phyloP scores from a whole-genome alignment of 164 flowering plant genomes.

The Vitis riparia region DNA sequence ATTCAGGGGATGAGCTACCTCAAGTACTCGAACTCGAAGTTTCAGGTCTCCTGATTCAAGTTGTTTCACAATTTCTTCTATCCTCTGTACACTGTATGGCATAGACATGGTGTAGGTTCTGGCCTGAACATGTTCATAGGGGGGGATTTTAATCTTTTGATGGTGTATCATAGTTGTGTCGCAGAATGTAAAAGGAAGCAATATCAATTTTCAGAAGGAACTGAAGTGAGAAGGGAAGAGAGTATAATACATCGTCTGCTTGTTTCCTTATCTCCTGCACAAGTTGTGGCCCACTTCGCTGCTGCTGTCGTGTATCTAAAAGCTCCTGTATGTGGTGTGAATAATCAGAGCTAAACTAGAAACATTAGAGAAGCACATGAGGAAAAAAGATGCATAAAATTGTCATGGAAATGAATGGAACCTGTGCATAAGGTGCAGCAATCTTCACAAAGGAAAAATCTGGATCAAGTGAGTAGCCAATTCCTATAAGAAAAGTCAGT shows the following conservation, averaged over 20 bases:
- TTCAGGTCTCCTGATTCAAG: constrained; percentile 89
- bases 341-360: neutral
- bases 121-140: constrained; percentile 50
- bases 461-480: constrained; percentile 79
- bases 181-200: too few relatives aligned
- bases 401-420: constrained; percentile 12
- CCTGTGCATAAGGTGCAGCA: constrained; percentile 99
- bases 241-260: constrained; percentile 49
- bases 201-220: constrained; percentile 2
- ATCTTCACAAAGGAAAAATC: constrained; percentile 85
- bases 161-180: too few relatives aligned
- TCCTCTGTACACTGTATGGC: constrained; percentile 88
- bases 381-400: neutral
- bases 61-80: constrained; percentile 88
- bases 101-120: constrained; percentile 80
- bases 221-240: constrained; percentile 3
- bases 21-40: constrained; percentile 93
- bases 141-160: neutral
- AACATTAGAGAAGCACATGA: neutral
- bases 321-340: constrained; percentile 59
- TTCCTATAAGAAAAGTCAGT: constrained; percentile 48
- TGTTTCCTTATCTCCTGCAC: constrained; percentile 77
- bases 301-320: constrained; percentile 60
- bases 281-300: constrained; percentile 55
- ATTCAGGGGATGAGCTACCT: constrained; percentile 43